A percentile compares a stretch with the other conserved stretches of the same genome.
phyloP scores from a whole-genome alignment of 768 basidiomycete species.

The Boletus speciosus region DNA sequence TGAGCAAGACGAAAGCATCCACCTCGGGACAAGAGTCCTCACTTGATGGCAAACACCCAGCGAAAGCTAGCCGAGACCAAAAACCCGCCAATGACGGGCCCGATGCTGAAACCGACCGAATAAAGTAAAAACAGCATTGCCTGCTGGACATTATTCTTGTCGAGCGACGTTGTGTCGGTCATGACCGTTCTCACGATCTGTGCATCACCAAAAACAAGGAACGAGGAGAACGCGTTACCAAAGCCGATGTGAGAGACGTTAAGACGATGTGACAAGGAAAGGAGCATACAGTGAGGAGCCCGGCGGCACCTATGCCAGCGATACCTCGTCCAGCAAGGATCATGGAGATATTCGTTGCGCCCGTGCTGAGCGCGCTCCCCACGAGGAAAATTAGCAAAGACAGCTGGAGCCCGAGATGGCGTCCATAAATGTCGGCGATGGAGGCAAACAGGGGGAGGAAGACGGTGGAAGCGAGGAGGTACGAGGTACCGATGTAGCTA shows the following conservation, averaged over 20 bases:
- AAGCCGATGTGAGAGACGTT: neutral
- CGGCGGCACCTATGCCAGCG: conserved; percentile 49
- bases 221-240: neutral
- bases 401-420: conserved; percentile 45
- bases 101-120: conserved; percentile 39
- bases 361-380: conserved; percentile 47
- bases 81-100: conserved; percentile 43
- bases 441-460: conserved; percentile 52
- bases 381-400: conserved; percentile 43
- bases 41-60: conserved; percentile 59
- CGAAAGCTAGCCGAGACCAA: conserved; percentile 41
- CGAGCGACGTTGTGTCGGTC: conserved; percentile 41
- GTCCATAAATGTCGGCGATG: conserved; percentile 48
- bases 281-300: conserved; percentile 33
- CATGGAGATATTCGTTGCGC: conserved; percentile 42
- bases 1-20: neutral
- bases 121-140: conserved; percentile 43
- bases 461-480: conserved; percentile 49
- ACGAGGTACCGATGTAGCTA: conserved; percentile 49
- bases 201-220: neutral
- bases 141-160: conserved; percentile 43
- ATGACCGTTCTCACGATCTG: conserved; percentile 43
- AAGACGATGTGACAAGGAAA: neutral
- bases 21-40: conserved; percentile 4
- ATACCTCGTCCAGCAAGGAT: conserved; percentile 46